Evolutionary conservation across 768 basidiomycete genomes (phyloP).

Genomic region (Mycena capillaripes): DNA sequence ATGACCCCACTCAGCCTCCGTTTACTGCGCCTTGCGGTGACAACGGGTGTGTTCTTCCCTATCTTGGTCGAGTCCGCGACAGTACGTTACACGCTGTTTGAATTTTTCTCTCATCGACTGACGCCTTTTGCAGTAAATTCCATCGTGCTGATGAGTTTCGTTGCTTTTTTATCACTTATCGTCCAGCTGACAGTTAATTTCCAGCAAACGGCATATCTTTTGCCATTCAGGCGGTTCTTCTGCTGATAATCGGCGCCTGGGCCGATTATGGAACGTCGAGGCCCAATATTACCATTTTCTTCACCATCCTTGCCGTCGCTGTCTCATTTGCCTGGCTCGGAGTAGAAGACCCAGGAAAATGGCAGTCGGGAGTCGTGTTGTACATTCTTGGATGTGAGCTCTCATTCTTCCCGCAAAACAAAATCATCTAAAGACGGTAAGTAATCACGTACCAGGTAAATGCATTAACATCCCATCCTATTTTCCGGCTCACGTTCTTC

Average conservation of each 20-base stretch:
- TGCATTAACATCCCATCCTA: not conserved
- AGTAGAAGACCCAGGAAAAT: constrained; percentile 73
- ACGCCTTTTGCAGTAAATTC: constrained; percentile 68
- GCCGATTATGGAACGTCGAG: constrained; percentile 80
- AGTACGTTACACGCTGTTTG: constrained; percentile 54
- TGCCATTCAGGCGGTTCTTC: constrained; percentile 77
- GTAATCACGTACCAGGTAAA: constrained; percentile 80
- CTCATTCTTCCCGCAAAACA: not conserved
- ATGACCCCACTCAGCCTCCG: constrained; percentile 72
- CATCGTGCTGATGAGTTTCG: constrained; percentile 72
- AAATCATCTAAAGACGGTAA: constrained; percentile 41
- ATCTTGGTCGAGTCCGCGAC: constrained; percentile 71
- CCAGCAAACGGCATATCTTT: constrained; percentile 81
- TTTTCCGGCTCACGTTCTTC: not conserved
- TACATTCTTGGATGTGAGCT: constrained; percentile 76
- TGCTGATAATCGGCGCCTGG: constrained; percentile 81
- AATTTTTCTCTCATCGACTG: not conserved
- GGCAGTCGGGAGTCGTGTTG: constrained; percentile 71
- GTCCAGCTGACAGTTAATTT: not conserved
- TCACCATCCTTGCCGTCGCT: constrained; percentile 73
- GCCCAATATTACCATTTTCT: constrained; percentile 84
- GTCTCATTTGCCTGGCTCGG: constrained; percentile 87
- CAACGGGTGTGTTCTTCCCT: constrained; percentile 75
- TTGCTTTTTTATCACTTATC: not conserved
- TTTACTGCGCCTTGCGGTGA: constrained; percentile 65